Base-by-base conservation (phyloP, 1,284 basidiomycete species). In the Fomitopsis palustris region DNA sequence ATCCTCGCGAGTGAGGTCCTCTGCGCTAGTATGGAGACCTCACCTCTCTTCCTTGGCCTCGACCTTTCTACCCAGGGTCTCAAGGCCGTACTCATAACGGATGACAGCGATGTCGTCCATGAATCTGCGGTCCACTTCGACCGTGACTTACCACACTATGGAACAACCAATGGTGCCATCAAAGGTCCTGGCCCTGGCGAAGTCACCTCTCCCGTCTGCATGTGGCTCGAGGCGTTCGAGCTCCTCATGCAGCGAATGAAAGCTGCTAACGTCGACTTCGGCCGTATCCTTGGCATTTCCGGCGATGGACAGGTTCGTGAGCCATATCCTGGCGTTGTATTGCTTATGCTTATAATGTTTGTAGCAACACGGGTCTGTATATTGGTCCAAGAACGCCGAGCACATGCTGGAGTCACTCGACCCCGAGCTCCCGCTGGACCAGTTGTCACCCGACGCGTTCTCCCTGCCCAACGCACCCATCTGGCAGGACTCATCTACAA, bases 401-500 rank as follows among this genome's bases (percentile, higher is more conserved):
- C 56, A 62, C 0, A 69, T 85, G 6, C 80, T 96, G 8, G 73
- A 78, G 1, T 75, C 74, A 1, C 78, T 95, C 43, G 78, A 88
- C 66, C 64, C 86, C 1, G 64, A 68, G 1, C 72, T 80, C 56
- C 69, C 81, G 0, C 77, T 95, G 4, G 78, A 68, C 9, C 87
- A 88, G 66, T 73, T 90, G 43, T 74, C 75, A 17, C 84, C 84
- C 0, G 66, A 67, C 7, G 90, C 91, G 0, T 95, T 96, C 72
- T 88, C 92, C 4, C 75, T 87, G 19, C 77, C 77, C 2, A 80
- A 82, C 61, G 84, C 90, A 1, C 93, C 93, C 16, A 96, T 95
- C 69, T 96, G 94, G 94, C 93, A 96, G 73, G 94, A 96, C 74
- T 93, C 91, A 0, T 93, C 92, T 0, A 96, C 93, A 0, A 86